Base-by-base conservation (phyloP, 23 red algal genomes). In the Gracilaria caudata region DNA sequence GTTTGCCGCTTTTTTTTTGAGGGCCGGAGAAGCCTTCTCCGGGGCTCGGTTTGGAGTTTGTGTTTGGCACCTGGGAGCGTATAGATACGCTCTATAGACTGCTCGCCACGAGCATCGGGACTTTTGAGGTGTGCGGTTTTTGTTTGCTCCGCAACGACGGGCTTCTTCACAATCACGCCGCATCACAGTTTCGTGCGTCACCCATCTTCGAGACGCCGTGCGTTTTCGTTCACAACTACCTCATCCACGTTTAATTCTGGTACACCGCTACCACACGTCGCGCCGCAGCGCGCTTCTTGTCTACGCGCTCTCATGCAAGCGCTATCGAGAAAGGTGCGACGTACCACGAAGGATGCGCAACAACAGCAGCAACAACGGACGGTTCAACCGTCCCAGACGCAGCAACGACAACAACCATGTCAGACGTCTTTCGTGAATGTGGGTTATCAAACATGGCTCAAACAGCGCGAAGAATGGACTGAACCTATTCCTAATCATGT, bases 391-490 rank as follows among this genome's bases (percentile, higher is more conserved):
- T 23, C 57, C 7, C 57, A 28, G 2, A 14, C 9, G 2, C 60
- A 4, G 26, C 26, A 65, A 65, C 32, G 11, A 32, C 26, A 32
- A 28, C 5, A 5, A 43, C 72, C 11, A 20, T 77, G 72, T 37
- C 49, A 8, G 19, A 5, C 43, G n/a, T 28, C 73, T 20, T 77
- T 77, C 51, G 77, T 80, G 4, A 63, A 80, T 44, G 77, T 58
- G 0, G 77, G 77, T 28, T 63, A 60, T 25, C 46, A 80, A 80
- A 43, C 39, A 39, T 80, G 77, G 77, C 51, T 80, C 35, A 57
- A 63, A 40, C 51, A 80, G 36, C 77, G 77, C 36, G 77, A 80
- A 28, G 51, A 80, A 58, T 80, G 77, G 77, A 80, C 44, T 33
- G 56, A 51, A 14, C 77, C 77, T 23, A 39, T 19, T 0, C 77